Evolutionary conservation across 345 rosid species (phyloP).

Genomic region (Arabis alpina): DNA sequence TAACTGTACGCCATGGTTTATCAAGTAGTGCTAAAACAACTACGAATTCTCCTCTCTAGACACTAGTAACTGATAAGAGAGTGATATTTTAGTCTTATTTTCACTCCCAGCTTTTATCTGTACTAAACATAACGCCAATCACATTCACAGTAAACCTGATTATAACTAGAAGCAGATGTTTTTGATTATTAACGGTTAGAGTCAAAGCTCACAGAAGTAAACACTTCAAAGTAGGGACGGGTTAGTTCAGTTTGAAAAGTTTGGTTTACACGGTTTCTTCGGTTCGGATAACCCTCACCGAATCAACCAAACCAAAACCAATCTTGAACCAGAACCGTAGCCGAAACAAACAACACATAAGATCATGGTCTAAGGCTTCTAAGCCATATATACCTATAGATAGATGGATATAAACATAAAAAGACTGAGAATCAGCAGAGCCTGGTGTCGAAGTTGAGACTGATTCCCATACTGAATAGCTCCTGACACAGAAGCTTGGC

Average conservation of each 20-base stretch:
- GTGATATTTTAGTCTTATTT: too few species aligned
- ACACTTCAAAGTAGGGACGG: background rate
- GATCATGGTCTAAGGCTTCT: slow-evolving; percentile 56
- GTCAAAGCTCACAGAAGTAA: too few species aligned
- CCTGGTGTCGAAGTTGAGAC: slow-evolving; percentile 63
- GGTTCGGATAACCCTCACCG: slow-evolving; percentile 8
- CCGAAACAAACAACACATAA: slow-evolving; percentile 10
- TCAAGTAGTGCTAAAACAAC: too few species aligned
- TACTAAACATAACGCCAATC: too few species aligned
- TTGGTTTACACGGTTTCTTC: slow-evolving; percentile 5
- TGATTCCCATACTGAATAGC: slow-evolving; percentile 86
- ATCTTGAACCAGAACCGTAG: background rate
- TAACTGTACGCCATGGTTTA: too few species aligned
- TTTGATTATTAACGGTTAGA: too few species aligned
- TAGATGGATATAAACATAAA: slow-evolving; percentile 1
- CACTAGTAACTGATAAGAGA: too few species aligned
- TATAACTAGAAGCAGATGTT: too few species aligned
- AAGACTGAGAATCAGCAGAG: slow-evolving; percentile 46
- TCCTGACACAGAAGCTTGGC: slow-evolving; percentile 79
- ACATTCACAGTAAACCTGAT: too few species aligned
- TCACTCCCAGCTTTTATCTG: too few species aligned
- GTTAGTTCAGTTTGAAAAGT: background rate
- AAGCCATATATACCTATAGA: slow-evolving; percentile 38
- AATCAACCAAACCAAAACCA: slow-evolving; percentile 18
- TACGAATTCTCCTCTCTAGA: too few species aligned